Evolutionary conservation across 169 alveolate genomes (phyloP), one percentile per base, ranked within the genome.

Genomic region (Plasmodium fragile): DNA sequence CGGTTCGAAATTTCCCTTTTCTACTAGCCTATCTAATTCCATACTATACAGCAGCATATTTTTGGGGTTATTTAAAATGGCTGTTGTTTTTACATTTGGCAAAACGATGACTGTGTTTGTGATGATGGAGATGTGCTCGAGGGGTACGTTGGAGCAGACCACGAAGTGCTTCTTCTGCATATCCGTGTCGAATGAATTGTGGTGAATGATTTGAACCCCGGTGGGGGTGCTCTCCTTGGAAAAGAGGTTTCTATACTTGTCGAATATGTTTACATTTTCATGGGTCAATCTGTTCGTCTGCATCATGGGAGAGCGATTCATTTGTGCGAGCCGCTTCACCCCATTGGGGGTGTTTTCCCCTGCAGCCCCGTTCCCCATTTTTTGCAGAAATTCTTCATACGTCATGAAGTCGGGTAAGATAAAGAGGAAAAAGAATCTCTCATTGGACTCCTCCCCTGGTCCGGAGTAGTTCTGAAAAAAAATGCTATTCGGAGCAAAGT

Each of bases 11-110:
- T 92, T 92, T 72, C 71, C 81, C n/a, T 90, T 92, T 34, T 92
- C 95, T 69, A 96, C 81, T 11, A 96, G 69, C 70, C 93, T 80
- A 83, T 93, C 95, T 8, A 96, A 53, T 72, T 96, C 97, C 3
- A 95, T 69, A 11, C 96, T 93, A 25, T 94, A 93, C 41, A 93
- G 73, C 25, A 93, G 36, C 81, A 93, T 81, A 79, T 87, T 73
- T 18, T 87, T 81, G 22, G 89, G 82, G 28, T 93, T 77, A 92
- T 92, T 72, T 59, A 87, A 49, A 71, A 70, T 18, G 55, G 92
- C 82, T 72, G 90, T 59, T n/a, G 78, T 73, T 28, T 80, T 73
- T 55, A 94, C 95, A 45, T 85, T 72, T 52, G 89, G 45, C 72
- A 77, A 4, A 39, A 89, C 92, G 43, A 95, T 71, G 8, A 93